Evolutionary conservation across 352 stramenopile species (phyloP).

Genomic region (Pythium brachiatum): DNA sequence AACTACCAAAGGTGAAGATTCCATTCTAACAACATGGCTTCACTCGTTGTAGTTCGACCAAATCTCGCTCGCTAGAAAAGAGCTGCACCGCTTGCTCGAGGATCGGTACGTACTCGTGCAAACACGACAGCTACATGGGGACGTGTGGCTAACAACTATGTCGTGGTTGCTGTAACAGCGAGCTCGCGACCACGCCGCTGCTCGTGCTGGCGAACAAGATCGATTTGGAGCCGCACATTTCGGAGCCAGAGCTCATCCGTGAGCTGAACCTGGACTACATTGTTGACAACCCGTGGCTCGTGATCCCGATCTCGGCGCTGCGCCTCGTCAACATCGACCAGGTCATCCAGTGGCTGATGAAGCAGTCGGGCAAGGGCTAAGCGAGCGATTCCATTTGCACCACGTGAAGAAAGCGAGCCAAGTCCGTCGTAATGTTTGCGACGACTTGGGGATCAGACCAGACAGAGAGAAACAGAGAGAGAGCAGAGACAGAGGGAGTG

Average conservation of each 20-base stretch:
- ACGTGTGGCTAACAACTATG: neutral
- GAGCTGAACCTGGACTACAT: constrained; percentile 99
- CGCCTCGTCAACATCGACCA: constrained; percentile 97
- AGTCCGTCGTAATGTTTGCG: neutral
- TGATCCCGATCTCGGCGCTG: constrained; percentile 97
- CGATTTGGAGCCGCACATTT: constrained; percentile 94
- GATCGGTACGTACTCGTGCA: constrained; percentile 74
- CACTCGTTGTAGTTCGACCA: constrained; percentile 79
- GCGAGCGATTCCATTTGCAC: neutral
- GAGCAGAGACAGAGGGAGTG: constrained; percentile 8
- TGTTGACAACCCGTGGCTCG: constrained; percentile 98
- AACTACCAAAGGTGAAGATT: neutral
- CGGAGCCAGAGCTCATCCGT: constrained; percentile 88
- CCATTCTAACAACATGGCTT: constrained; percentile 13
- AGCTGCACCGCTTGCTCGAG: constrained; percentile 92
- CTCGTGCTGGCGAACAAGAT: constrained; percentile 99
- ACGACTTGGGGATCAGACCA: constrained; percentile 3
- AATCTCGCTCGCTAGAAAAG: constrained; percentile 93
- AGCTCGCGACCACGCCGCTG: constrained; percentile 91
- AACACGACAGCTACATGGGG: neutral
- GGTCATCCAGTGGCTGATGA: constrained; percentile 97
- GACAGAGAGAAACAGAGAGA: constrained; percentile 6
- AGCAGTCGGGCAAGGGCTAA: constrained; percentile 91
- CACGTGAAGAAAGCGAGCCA: neutral
- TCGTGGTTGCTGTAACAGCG: constrained; percentile 28